phyloP scores from a whole-genome alignment of 1,284 basidiomycete species.

The Ustilago bromivora region DNA sequence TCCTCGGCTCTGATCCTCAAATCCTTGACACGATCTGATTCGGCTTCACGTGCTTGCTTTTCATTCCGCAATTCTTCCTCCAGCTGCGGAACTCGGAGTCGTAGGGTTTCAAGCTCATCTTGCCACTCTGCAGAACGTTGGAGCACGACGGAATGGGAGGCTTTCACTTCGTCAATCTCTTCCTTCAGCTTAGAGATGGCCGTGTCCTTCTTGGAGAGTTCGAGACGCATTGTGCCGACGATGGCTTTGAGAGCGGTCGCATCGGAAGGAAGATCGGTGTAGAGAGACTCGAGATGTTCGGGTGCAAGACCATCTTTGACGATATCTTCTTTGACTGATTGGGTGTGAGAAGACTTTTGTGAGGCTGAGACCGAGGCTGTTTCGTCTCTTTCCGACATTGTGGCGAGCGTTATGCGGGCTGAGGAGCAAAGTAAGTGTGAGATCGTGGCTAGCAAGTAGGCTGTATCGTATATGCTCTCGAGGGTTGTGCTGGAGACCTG shows the following conservation, averaged over 20 bases:
- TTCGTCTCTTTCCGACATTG: constrained; percentile 40
- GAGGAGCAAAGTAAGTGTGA: background rate
- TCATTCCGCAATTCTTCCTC: constrained; percentile 33
- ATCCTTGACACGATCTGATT: constrained; percentile 63
- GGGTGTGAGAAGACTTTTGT: constrained; percentile 24
- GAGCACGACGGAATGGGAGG: constrained; percentile 51
- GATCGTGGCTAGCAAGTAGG: background rate
- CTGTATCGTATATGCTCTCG: background rate
- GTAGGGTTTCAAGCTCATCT: constrained; percentile 57
- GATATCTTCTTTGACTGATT: constrained; percentile 16
- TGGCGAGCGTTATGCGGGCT: background rate
- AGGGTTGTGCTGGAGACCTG: background rate
- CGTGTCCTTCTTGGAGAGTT: constrained; percentile 39
- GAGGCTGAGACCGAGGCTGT: constrained; percentile 30
- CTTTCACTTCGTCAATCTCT: constrained; percentile 53
- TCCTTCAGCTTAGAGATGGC: constrained; percentile 39
- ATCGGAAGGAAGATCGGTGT: constrained; percentile 46
- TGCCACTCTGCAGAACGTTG: constrained; percentile 59
- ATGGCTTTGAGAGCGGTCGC: constrained; percentile 53
- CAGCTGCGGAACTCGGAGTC: constrained; percentile 34
- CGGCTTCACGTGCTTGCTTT: constrained; percentile 51
- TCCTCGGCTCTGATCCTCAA: constrained; percentile 64
- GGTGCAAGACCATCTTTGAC: constrained; percentile 26
- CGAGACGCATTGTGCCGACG: constrained; percentile 53
- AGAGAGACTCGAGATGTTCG: constrained; percentile 51